Evolutionary conservation across 1,284 basidiomycete genomes (phyloP), one percentile per base, ranked within the genome.

Genomic region (Pulchroboletus neoregius): DNA sequence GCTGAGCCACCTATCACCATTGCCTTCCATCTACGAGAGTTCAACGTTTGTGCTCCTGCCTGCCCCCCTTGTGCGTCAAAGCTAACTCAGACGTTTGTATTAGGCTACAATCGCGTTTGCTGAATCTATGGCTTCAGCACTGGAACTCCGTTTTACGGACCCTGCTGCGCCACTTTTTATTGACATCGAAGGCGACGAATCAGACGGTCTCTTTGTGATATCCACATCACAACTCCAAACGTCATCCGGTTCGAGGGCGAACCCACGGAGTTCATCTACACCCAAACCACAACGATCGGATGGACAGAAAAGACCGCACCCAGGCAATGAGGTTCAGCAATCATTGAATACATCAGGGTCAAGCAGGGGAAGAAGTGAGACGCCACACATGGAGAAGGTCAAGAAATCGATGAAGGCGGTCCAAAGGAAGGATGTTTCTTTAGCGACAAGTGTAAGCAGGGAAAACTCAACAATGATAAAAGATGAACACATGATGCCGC

Each of bases 21-120:
- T 43, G 80, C 79, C 2, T 90, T 91, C 57, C 87, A 90, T 65
- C 65, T 91, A 33, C 79, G 83, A 30, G 88, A 91, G 67, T 90
- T 91, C 66, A 87, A 82, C 56, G 87, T 89, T 13, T 45, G 42
- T 49, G 35, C 24, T 43, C 13, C 34, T 56, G 6, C 48, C 31
- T 43, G 12, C 42, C 43, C 18, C 27, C 39, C 35, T 49, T 41
- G 34, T 42, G 13, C 43, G 9, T 35, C 16, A 23, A 12, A 37
- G 18, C 22, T 48, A 34, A 52, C 24, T 45, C 24, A 18, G 38
- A 6, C 28, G 23, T 40, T 32, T 42, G 20, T 41, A 43, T 10
- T 52, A 91, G 87, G 87, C 87, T 7, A 84, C 84, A 0, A 80
- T 90, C 45, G 72, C 81, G 5, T 87, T 82, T 57, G 85, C 87